Evolutionary conservation across 257 asterid species (phyloP), one percentile per base, ranked within the genome.

Genomic region (Ilex asprella): DNA sequence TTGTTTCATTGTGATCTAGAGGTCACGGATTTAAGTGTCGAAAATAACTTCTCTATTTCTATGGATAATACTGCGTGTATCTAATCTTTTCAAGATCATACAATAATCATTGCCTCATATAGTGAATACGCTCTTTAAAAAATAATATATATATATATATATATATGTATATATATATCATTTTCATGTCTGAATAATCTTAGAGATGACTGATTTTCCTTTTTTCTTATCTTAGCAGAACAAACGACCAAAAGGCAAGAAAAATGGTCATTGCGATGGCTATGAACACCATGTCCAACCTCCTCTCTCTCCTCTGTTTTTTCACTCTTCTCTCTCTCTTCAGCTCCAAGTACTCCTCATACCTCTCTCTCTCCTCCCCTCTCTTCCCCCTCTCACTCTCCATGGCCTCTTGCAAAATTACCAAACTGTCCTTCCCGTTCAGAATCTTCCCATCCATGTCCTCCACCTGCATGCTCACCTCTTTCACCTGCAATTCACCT

Each of bases 381-480:
- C 29, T 41, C n/a, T 74, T 35, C 41, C 41, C 74, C 10, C 78
- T 82, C 66, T 56, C 64, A 27, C 82, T 90, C 16, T 78, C 79
- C 86, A 91, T 79, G 10, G 79, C 84, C 13, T 68, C 79, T 0
- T 62, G 66, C 13, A 91, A 32, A 65, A 79, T 79, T 60, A 56
- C 75, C 82, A 81, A 21, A 79, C 84, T 69, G 7, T 87, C 89
- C 78, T 47, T 54, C 13, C 98, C 98, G 1, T 47, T 56, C 11
- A 77, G n/a, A 0, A 68, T 67, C 56, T 74, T 82, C 0, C 96
- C 96, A n/a, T 91, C 91, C 76, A 88, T 63, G 66, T 91, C 98
- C 85, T 91, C 94, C 68, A 84, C 72, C 68, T 77, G 89, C 91
- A 86, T 57, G 69, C 85, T 73, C 35, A 84, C 83, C 56, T 86